Evolutionary conservation across 495 filamentous ascomycete species (phyloP).

Genomic region (Hypoxylon cercidicola): DNA sequence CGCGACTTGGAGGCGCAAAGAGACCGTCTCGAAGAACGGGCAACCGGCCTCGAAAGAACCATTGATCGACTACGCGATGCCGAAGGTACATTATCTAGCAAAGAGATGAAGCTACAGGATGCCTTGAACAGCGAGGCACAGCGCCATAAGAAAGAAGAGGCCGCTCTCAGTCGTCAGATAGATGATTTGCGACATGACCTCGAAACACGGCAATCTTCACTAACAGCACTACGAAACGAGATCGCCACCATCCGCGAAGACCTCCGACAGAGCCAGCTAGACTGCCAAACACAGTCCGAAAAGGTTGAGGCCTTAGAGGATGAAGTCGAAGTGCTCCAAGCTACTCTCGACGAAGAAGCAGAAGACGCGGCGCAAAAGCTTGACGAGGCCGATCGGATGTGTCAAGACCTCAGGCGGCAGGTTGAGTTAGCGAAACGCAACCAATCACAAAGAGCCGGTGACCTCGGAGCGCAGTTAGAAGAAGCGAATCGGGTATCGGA

Average conservation of each 20-base stretch:
- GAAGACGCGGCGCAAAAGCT: constrained; percentile 69
- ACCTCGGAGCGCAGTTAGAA: constrained; percentile 75
- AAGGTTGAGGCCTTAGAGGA: constrained; percentile 81
- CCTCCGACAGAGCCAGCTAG: constrained; percentile 71
- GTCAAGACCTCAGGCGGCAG: constrained; percentile 61
- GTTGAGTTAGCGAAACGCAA: constrained; percentile 53
- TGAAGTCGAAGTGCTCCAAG: constrained; percentile 80
- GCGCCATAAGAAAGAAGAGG: constrained; percentile 55
- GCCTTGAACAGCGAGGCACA: constrained; percentile 59
- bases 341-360: constrained; percentile 77
- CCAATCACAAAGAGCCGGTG: constrained; percentile 51
- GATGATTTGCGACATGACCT: constrained; percentile 58
- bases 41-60: constrained; percentile 73
- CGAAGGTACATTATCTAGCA: constrained; percentile 72
- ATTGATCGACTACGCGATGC: constrained; percentile 79
- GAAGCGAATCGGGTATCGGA: constrained; percentile 77
- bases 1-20: constrained; percentile 72
- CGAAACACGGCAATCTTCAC: constrained; percentile 53
- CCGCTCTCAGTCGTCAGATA: constrained; percentile 53
- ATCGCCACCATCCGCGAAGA: constrained; percentile 70
- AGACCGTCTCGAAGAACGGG: constrained; percentile 74
- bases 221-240: constrained; percentile 56
- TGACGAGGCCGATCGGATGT: constrained; percentile 57
- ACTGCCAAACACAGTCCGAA: constrained; percentile 70
- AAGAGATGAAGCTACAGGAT: constrained; percentile 72